These are phyloP conservation scores for Macrophomina pseudophaseolina DNA, from an alignment of 2,329 filamentous ascomycete species.

Conservation along the genomic window DNA sequence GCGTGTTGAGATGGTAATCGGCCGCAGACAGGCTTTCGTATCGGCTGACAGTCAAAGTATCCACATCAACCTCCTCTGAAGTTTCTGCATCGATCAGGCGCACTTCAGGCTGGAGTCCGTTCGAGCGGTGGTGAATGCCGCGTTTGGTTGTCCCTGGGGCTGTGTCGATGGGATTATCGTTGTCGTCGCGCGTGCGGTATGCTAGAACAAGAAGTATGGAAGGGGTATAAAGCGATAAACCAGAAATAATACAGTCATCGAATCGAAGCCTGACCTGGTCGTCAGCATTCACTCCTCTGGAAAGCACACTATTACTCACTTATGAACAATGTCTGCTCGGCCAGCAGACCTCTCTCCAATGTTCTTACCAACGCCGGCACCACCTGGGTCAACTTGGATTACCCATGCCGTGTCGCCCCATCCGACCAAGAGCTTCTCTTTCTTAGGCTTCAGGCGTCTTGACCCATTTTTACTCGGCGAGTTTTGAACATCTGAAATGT, in stretches of 20 bases:
- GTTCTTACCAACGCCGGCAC: slow-evolving; percentile 68
- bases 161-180: slow-evolving; percentile 63
- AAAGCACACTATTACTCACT: slow-evolving; percentile 62
- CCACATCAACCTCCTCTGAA: slow-evolving; percentile 82
- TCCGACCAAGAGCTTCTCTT: slow-evolving; percentile 84
- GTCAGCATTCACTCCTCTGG: slow-evolving; percentile 36
- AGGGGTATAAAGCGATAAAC: slow-evolving; percentile 94
- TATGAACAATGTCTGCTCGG: slow-evolving; percentile 87
- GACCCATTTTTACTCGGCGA: slow-evolving; percentile 47
- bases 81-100: slow-evolving; percentile 88
- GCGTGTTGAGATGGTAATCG: slow-evolving; percentile 87
- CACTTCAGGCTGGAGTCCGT: slow-evolving; percentile 84
- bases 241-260: slow-evolving; percentile 95
- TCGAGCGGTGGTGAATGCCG: slow-evolving; percentile 72
- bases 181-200: slow-evolving; percentile 77
- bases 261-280: slow-evolving; percentile 70
- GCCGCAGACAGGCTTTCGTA: slow-evolving; percentile 84
- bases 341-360: slow-evolving; percentile 74
- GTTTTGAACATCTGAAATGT: slow-evolving; percentile 41
- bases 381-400: slow-evolving; percentile 83
- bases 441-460: slow-evolving; percentile 43
- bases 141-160: slow-evolving; percentile 57
- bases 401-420: slow-evolving; percentile 98
- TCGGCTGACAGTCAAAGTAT: slow-evolving; percentile 82
- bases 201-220: slow-evolving; percentile 89